Evolutionary conservation across 2,329 filamentous ascomycete genomes (phyloP), one percentile per base, ranked within the genome.

Genomic region (Didymella glomerata): DNA sequence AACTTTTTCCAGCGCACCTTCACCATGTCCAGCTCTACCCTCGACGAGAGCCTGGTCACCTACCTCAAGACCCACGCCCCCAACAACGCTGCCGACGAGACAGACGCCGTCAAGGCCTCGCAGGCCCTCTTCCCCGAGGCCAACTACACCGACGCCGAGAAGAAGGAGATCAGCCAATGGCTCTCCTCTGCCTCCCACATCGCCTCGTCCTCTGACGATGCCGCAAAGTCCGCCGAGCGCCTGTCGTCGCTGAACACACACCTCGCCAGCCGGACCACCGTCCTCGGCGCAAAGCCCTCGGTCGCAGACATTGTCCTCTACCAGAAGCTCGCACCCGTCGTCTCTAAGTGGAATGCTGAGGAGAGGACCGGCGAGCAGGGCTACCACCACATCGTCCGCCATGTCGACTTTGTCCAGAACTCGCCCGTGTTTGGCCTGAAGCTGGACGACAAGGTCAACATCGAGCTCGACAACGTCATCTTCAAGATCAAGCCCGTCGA

Each of bases 321-420:
- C 83, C 84, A 90, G 65, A 85, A 89, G 53, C 84, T 97, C 32
- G 90, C 89, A 1, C 90, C 92, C 13, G 75, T 90, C 38, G 91
- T 97, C 60, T 86, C 89, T 73, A 83, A 84, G 65, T 98, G 94
- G 94, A 86, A 85, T 2, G 80, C 90, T 46, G 93, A 97, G 81
- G 87, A 97, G 84, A 88, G 91, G 74, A 96, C 94, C 22, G 94
- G 94, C 63, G 88, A 96, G 81, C 85, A 92, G 64, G 94, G 94
- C 62, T 90, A 90, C 78, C 93, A 96, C 64, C 89, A 98, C 80
- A 90, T 98, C 67, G 91, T 97, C 57, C 91, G 94, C 67, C 90
- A 92, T 77, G 80, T 97, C 73, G 94, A 97, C 81, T 97, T 97
- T 76, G 91, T 98, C 65, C 94, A 98, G 83, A 96, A 96, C 82